A percentile compares a stretch with the other conserved stretches of the same genome.
Conservation (phyloP, 768 basidiomycete species). For the Pleurotus tuoliensis region DNA sequence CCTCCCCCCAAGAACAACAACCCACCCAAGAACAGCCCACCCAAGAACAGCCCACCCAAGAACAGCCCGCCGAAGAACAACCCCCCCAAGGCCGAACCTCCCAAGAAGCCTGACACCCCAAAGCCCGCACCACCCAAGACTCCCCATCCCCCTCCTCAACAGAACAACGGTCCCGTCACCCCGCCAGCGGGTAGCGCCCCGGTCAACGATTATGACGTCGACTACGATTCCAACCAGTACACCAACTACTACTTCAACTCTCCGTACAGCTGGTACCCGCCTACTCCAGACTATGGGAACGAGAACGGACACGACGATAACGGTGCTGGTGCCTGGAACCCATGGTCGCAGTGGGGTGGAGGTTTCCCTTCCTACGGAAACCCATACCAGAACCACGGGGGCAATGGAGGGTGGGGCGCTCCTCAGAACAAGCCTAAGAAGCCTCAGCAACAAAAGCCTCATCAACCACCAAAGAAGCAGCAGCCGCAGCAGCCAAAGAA, state of each 20-base stretch:
- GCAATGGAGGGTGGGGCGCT: not conserved
- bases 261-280: not conserved
- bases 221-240: conserved; percentile 3
- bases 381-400: no score
- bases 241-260: conserved; percentile 3
- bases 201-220: not conserved
- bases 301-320: not conserved
- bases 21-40: not conserved
- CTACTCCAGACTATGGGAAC: not conserved
- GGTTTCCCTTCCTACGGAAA: no score
- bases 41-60: not conserved
- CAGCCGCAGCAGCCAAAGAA: not conserved
- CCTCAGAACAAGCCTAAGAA: not conserved
- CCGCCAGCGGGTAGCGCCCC: not conserved
- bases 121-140: not conserved
- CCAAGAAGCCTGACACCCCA: not conserved
- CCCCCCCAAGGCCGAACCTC: not conserved
- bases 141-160: not conserved
- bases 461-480: not conserved
- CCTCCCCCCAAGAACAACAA: not conserved
- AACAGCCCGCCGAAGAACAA: not conserved
- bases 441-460: not conserved
- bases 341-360: not conserved
- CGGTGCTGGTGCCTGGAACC: not conserved
- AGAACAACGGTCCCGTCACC: not conserved